These are phyloP conservation scores for Dictyophora rubrovolvata DNA, from an alignment of 768 basidiomycete species.

Conservation along the genomic window DNA sequence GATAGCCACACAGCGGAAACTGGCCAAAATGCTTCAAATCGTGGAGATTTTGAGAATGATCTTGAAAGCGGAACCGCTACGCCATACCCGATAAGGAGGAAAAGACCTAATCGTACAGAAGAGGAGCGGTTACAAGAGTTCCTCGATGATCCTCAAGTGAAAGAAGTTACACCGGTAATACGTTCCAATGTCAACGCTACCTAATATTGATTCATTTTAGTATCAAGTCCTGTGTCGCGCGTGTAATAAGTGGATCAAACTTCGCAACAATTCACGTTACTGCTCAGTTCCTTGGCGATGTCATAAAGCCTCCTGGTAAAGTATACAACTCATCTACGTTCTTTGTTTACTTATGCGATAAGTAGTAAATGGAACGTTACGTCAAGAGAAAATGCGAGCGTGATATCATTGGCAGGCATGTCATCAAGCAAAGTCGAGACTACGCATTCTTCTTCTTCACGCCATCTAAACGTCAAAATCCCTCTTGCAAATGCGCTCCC, in stretches of 20 bases:
- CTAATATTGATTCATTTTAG: neutral
- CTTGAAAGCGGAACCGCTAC: neutral
- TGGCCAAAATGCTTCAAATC: neutral
- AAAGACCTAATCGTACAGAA: constrained; percentile 32
- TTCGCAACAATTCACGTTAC: constrained; percentile 51
- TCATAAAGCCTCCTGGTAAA: constrained; percentile 21
- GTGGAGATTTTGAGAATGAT: neutral
- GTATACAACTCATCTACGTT: constrained; percentile 16
- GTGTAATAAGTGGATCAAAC: constrained; percentile 9
- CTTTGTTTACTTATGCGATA: constrained; percentile 11
- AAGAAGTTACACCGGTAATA: constrained; percentile 53
- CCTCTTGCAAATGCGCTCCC: constrained; percentile 14
- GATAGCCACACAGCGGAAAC: neutral
- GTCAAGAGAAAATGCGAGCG: constrained; percentile 4
- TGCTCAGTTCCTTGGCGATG: constrained; percentile 79
- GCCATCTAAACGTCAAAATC: neutral
- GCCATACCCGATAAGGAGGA: neutral
- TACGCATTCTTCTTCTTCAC: neutral
- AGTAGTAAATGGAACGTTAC: constrained; percentile 19
- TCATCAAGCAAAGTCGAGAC: neutral
- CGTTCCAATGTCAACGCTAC: neutral
- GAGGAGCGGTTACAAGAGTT: constrained; percentile 66
- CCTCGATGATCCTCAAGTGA: constrained; percentile 64
- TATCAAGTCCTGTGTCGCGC: constrained; percentile 2
- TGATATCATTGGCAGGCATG: neutral